Base-by-base conservation (phyloP, 1,139 yeast species). In the Saccharomycopsis crataegensis region DNA sequence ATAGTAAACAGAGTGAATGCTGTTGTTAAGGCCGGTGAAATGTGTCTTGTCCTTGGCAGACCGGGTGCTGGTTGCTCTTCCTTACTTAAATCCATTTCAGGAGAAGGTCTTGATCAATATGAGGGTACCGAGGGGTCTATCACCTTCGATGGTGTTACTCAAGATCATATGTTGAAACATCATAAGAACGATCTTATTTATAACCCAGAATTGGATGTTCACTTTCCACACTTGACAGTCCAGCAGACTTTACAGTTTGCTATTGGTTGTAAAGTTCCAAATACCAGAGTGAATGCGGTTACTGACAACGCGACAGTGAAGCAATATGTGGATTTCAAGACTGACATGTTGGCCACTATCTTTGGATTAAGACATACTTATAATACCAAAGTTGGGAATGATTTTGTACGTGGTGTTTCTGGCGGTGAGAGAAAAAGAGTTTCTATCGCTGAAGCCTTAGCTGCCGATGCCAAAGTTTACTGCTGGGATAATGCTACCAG, bases 11-110 rank as follows among this genome's bases (percentile, higher is more conserved):
- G 73, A 52, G 68, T 65, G 65, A 51, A 72, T 56, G 82, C 80
- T 54, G 67, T 71, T 46, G 75, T 76, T n/a, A 65, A 67, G 46
- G 70, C 76, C 12, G 82, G 82, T 45, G 81, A 77, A 59, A 71
- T 77, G 75, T 71, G 75, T 38, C 65, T 77, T 51, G 81, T 78
- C 1, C 66, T 78, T 31, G 83, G 83, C 16, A 70, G 80, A 51
- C 82, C 83, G 3, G 83, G 83, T 42, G 74, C 83, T 12, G 83
- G 83, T 31, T 78, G 83, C 60, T 69, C 82, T 3, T 70, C 81
- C 8, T 69, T 79, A 43, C 67, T 79, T 59, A 74, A 75, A 59
- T 66, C 78, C 11, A 59, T 77, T 48, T 72, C 80, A 52, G 85
- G 84, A 59, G 79, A 77, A 59, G 76, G 77, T 1, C 32, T 53